Evolutionary conservation across 805 yeast genomes (phyloP).

Genomic region (Vanderwaltozyma polyspora): DNA sequence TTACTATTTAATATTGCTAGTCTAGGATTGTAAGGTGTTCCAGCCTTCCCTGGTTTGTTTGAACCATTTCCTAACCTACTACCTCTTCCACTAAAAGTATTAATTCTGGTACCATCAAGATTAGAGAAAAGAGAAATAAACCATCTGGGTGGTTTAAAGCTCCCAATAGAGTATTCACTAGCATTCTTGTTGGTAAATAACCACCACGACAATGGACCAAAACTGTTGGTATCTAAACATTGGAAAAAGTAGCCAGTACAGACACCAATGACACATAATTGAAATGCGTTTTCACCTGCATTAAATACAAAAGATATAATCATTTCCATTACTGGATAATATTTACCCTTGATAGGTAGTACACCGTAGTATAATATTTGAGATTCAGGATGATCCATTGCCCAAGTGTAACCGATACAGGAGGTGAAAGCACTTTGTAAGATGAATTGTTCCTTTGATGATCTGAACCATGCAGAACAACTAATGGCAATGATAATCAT

Average conservation of each 20-base stretch:
- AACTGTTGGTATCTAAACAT: slow-evolving; percentile 49
- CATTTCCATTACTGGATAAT: slow-evolving; percentile 33
- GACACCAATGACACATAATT: slow-evolving; percentile 39
- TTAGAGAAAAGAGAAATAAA: slow-evolving; percentile 3
- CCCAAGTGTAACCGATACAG: slow-evolving; percentile 48
- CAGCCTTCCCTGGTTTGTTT: too few species aligned
- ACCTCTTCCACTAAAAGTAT: slow-evolving; percentile 4
- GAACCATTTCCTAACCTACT: slow-evolving; percentile 5
- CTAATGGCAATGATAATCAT: slow-evolving; percentile 7
- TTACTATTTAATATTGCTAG: neutral
- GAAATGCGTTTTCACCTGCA: slow-evolving; percentile 32
- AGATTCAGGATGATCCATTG: slow-evolving; percentile 28
- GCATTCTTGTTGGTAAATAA: slow-evolving; percentile 11
- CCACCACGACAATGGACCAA: slow-evolving; percentile 35
- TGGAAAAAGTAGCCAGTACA: slow-evolving; percentile 48
- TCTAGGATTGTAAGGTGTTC: neutral
- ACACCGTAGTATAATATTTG: slow-evolving; percentile 43
- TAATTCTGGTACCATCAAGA: slow-evolving; percentile 2
- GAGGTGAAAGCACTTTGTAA: slow-evolving; percentile 18
- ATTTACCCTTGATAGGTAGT: slow-evolving; percentile 47
- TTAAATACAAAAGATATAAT: slow-evolving; percentile 33
- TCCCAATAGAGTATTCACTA: slow-evolving; percentile 15
- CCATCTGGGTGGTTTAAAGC: slow-evolving; percentile 18
- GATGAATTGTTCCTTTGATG: slow-evolving; percentile 7
- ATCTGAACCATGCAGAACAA: slow-evolving; percentile 5